Conservation (phyloP, 495 filamentous ascomycete genomes). For the Bathelium albidoporum region DNA sequence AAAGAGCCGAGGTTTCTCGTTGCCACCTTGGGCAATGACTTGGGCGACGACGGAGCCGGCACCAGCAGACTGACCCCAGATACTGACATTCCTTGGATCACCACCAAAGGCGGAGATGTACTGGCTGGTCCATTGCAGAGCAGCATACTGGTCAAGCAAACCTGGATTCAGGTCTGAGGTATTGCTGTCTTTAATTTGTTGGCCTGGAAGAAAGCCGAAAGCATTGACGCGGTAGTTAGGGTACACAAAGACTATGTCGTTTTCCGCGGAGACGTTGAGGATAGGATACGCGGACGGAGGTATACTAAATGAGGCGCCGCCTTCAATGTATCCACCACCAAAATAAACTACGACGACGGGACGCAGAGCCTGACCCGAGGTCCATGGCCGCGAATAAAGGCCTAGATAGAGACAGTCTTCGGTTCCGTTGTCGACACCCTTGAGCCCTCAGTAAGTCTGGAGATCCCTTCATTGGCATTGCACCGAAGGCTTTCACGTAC, state of each 20-base stretch:
- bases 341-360: slow-evolving; percentile 53
- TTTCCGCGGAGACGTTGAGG: slow-evolving; percentile 37
- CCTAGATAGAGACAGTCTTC: slow-evolving; percentile 55
- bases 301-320: slow-evolving; percentile 41
- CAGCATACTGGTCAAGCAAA: slow-evolving; percentile 25
- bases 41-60: slow-evolving; percentile 47
- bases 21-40: slow-evolving; percentile 38
- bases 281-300: slow-evolving; percentile 48
- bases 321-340: slow-evolving; percentile 53
- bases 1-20: slow-evolving; percentile 26
- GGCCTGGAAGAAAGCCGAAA: slow-evolving; percentile 48
- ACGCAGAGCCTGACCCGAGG: slow-evolving; percentile 27
- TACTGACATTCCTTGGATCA: slow-evolving; percentile 23
- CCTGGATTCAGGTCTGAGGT: slow-evolving; percentile 33
- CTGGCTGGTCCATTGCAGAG: slow-evolving; percentile 24
- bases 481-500: slow-evolving; percentile 17
- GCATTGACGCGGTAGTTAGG: slow-evolving; percentile 48
- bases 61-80: slow-evolving; percentile 40
- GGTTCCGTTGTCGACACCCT: slow-evolving; percentile 38
- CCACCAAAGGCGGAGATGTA: slow-evolving; percentile 26
- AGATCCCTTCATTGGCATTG: neutral
- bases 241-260: slow-evolving; percentile 44
- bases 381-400: slow-evolving; percentile 49
- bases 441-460: neutral
- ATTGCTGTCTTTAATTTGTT: slow-evolving; percentile 37